Evolutionary conservation across 2,329 filamentous ascomycete genomes (phyloP), one percentile per base, ranked within the genome.

Genomic region (Claviceps purpurea): DNA sequence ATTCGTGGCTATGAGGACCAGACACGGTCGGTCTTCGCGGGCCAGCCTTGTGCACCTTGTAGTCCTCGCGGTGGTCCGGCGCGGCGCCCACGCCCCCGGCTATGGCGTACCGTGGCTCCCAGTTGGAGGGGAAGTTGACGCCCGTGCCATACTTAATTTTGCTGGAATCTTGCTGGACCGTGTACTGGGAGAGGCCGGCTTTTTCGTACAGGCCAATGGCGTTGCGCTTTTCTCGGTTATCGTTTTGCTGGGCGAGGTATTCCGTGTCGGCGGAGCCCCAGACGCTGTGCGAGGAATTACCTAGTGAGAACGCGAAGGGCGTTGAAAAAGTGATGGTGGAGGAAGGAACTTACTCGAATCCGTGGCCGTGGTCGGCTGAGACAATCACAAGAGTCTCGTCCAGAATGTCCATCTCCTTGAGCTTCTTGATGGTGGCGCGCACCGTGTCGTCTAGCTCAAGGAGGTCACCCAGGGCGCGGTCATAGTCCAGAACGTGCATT

Each of bases 331-430:
- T 2, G 1, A 24, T 2, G 16, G 22, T 1, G 22, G 11, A 13
- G 10, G 30, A 6, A 58, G 10, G 30, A 11, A 58, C 68, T 59
- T 58, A 71, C 67, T 90, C 88, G 64, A 94, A 94, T 51, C 88
- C 88, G 70, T 94, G 88, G 43, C 88, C 88, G 73, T 93, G 88
- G 63, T 94, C 87, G n/a, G 87, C 85, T 3, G 87, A 89, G 49
- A 93, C 85, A 49, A 94, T 64, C 57, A 94, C 75, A 4, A 91
- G 78, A 1, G 88, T 94, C 55, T 89, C 79, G 10, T 91, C 79
- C 37, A 89, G 75, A 52, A 81, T 75, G 53, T 77, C 77, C 6
- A 88, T 72, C 38, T 75, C 69, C 60, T 79, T 74, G 45, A 94
- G 81, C 63, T 87, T 82, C 47, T 74, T 74, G 51, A 91, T 75